Evolutionary conservation across 2,329 filamentous ascomycete species (phyloP).

Genomic region (Ampelomyces quisqualis): DNA sequence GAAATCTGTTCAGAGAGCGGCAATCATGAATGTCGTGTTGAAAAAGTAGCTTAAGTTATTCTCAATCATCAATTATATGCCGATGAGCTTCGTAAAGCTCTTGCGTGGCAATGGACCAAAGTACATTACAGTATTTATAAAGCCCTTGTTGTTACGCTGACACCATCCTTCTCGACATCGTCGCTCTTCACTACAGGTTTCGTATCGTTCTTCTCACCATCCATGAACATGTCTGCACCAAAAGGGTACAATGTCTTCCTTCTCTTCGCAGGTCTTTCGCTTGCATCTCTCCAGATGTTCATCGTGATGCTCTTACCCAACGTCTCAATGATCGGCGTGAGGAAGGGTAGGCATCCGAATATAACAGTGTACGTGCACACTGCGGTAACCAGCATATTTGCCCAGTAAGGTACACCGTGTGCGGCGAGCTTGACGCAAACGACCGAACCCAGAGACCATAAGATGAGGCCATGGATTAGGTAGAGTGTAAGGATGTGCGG

Average conservation of each 20-base stretch:
- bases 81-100: too few relatives aligned
- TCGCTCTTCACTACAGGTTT: background rate
- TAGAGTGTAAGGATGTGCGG: constrained; percentile 51
- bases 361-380: constrained; percentile 29
- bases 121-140: too few relatives aligned
- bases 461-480: constrained; percentile 48
- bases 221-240: constrained; percentile 7
- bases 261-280: constrained; percentile 24
- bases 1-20: too few relatives aligned
- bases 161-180: background rate
- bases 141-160: too few relatives aligned
- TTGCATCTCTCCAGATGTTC: constrained; percentile 30
- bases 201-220: constrained; percentile 2
- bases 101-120: too few relatives aligned
- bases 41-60: too few relatives aligned
- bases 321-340: constrained; percentile 36
- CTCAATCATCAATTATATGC: too few relatives aligned
- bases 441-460: constrained; percentile 41
- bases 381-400: constrained; percentile 26
- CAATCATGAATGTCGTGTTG: too few relatives aligned
- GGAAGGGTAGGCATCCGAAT: constrained; percentile 26
- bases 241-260: constrained; percentile 24
- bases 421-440: constrained; percentile 29
- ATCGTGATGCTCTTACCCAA: constrained; percentile 35
- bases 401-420: constrained; percentile 29